These are phyloP conservation scores for Nectriaceae sp. DNA, from an alignment of 2,329 filamentous ascomycete genomes.

Conservation along the genomic window DNA sequence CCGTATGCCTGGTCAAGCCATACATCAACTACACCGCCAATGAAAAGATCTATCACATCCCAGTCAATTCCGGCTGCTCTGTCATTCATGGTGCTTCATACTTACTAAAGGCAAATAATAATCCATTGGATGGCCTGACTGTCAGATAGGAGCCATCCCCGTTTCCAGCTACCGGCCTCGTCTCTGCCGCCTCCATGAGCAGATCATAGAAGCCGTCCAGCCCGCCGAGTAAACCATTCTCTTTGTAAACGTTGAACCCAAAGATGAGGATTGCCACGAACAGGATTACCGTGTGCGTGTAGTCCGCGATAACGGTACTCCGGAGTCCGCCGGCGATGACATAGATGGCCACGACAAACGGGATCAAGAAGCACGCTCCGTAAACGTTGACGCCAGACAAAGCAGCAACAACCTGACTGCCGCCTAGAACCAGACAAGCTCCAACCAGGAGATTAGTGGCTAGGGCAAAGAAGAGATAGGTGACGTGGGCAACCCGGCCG, in stretches of 20 bases:
- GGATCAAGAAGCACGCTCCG: neutral
- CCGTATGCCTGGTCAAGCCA: neutral
- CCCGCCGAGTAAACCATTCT: neutral
- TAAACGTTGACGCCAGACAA: neutral
- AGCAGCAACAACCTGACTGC: neutral
- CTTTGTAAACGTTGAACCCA: neutral
- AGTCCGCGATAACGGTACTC: neutral
- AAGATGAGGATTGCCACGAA: neutral
- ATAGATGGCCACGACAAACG: neutral
- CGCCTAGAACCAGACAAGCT: neutral
- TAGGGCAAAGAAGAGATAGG: neutral
- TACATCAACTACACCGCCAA: neutral
- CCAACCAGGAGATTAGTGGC: neutral
- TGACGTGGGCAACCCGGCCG: neutral
- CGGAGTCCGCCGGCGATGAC: neutral
- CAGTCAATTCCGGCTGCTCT: too few species aligned
- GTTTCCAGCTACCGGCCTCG: neutral
- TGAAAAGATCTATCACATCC: neutral
- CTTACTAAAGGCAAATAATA: neutral
- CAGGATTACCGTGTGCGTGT: neutral
- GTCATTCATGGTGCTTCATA: too few species aligned
- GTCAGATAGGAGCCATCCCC: neutral
- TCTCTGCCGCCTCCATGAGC: neutral
- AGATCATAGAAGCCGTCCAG: neutral
- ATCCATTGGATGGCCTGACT: neutral